Conservation (phyloP, 164 flowering plant species). For the Dillenia suffruticosa region DNA sequence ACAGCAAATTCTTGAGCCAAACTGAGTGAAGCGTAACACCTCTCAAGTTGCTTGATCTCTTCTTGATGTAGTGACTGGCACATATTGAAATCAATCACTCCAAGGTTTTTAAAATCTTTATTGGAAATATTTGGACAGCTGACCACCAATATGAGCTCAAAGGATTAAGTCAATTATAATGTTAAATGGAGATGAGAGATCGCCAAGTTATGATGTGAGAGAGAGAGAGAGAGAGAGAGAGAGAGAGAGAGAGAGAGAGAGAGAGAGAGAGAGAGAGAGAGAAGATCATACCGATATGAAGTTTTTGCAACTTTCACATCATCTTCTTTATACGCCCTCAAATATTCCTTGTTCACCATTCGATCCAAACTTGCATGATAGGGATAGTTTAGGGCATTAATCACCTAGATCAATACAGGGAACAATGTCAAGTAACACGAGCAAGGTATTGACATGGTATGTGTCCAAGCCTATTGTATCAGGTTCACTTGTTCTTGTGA, state of each 20-base stretch:
- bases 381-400: slow-evolving; percentile 18
- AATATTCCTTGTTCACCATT: neutral
- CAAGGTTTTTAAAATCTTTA: slow-evolving; percentile 18
- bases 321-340: slow-evolving; percentile 6
- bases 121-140: slow-evolving; percentile 18
- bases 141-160: neutral
- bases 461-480: no score
- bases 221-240: no score
- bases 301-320: slow-evolving; percentile 17
- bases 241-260: slow-evolving; percentile 3
- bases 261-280: slow-evolving; percentile 4
- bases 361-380: slow-evolving; percentile 24
- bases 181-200: no score
- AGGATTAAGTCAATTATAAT: no score
- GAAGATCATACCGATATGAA: slow-evolving; percentile 20
- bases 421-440: no score
- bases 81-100: slow-evolving; percentile 25
- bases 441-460: no score
- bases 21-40: slow-evolving; percentile 8
- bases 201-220: no score
- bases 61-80: slow-evolving; percentile 19
- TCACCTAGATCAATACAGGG: neutral
- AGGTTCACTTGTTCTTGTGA: no score
- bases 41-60: slow-evolving; percentile 22
- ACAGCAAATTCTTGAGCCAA: no score